Conservation (phyloP, 225 moss, liverwort and hornwort genomes). For the Thuidium tamariscinum region DNA sequence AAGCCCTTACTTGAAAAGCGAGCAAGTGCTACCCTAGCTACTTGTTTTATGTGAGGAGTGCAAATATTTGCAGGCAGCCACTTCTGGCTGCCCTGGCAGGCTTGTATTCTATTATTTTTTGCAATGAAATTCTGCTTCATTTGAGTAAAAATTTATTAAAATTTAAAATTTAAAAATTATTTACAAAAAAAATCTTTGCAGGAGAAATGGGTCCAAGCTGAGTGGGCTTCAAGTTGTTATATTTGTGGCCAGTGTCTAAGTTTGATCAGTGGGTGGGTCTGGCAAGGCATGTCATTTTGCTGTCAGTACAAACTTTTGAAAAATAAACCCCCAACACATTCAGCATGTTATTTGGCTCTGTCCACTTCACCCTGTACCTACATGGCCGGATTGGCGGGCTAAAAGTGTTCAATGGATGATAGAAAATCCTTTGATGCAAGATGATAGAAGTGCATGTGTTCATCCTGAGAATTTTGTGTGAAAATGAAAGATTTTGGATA, state of each 20-base stretch:
- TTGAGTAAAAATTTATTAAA: too few relatives aligned
- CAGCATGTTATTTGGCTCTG: neutral
- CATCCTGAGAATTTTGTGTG: too few relatives aligned
- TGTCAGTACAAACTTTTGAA: neutral
- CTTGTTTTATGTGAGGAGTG: neutral
- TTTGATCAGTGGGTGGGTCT: neutral
- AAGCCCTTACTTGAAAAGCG: neutral
- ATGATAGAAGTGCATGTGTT: neutral
- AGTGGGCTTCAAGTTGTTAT: neutral
- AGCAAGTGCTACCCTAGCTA: neutral
- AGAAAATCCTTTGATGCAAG: neutral
- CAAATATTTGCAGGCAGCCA: neutral
- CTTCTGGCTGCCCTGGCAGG: too few relatives aligned
- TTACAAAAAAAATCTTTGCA: too few relatives aligned
- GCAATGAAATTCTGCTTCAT: too few relatives aligned
- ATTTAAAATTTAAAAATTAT: too few relatives aligned
- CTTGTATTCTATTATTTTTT: too few relatives aligned
- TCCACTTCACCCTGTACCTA: neutral
- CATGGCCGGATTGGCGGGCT: neutral
- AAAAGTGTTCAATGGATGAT: neutral
- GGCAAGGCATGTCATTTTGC: neutral
- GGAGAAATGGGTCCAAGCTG: neutral
- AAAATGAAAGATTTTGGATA: too few relatives aligned
- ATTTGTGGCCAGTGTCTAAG: neutral
- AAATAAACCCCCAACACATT: neutral